Conservation (phyloP, 2,329 filamentous ascomycete species). For the Calonectria pteridis region DNA sequence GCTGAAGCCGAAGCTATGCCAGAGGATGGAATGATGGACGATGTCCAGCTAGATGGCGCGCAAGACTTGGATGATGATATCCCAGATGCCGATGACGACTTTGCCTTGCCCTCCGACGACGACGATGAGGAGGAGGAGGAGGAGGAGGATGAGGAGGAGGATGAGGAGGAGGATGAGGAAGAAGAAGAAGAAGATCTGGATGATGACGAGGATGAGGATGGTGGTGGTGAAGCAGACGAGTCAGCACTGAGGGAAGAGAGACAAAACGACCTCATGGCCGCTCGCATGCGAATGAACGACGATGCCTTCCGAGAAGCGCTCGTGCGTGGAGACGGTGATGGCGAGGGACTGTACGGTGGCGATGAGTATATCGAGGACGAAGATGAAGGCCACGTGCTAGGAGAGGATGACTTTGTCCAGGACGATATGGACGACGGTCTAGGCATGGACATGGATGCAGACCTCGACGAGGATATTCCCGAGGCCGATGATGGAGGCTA, state of each 20-base stretch:
- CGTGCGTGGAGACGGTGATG: slow-evolving; percentile 62
- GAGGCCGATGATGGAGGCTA: slow-evolving; percentile 75
- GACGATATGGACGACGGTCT: slow-evolving; percentile 45
- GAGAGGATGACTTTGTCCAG: slow-evolving; percentile 70
- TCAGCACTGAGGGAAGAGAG: slow-evolving; percentile 57
- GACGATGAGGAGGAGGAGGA: slow-evolving; percentile 60
- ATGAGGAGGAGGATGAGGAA: slow-evolving; percentile 55
- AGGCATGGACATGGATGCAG: slow-evolving; percentile 69
- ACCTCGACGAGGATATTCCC: slow-evolving; percentile 79
- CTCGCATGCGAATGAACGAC: slow-evolving; percentile 67
- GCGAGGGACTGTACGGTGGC: slow-evolving; percentile 64
- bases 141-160: slow-evolving; percentile 55
- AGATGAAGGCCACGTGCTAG: slow-evolving; percentile 69
- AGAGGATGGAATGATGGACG: slow-evolving; percentile 63
- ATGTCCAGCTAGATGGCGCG: slow-evolving; percentile 67
- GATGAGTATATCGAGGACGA: slow-evolving; percentile 69
- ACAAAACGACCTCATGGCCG: slow-evolving; percentile 62
- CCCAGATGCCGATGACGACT: slow-evolving; percentile 73
- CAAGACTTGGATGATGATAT: slow-evolving; percentile 80
- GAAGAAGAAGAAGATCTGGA: slow-evolving; percentile 54
- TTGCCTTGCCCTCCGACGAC: slow-evolving; percentile 61
- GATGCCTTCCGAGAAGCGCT: slow-evolving; percentile 73
- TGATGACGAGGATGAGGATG: slow-evolving; percentile 54
- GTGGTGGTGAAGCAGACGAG: slow-evolving; percentile 56
- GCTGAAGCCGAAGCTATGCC: slow-evolving; percentile 63